These are phyloP conservation scores for Brettanomyces nanus DNA, from an alignment of 805 yeast species.

Conservation along the genomic window DNA sequence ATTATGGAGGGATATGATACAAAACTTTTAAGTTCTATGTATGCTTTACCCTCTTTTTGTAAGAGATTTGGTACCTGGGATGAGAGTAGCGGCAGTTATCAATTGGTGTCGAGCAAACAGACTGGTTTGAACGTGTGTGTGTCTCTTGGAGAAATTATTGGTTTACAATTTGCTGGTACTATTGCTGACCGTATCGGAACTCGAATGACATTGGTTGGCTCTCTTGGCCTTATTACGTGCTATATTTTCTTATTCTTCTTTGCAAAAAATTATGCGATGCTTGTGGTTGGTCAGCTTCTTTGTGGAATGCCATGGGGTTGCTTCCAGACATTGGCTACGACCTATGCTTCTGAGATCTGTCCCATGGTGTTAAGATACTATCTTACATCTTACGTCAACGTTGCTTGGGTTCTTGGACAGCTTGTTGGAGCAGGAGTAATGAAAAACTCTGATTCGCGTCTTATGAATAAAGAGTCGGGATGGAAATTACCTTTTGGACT, in stretches of 20 bases:
- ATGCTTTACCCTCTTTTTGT: background rate
- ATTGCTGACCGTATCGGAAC: background rate
- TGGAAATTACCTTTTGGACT: slow-evolving; percentile 44
- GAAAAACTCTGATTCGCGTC: background rate
- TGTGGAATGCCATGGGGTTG: slow-evolving; percentile 38
- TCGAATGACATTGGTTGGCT: background rate
- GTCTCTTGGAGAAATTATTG: background rate
- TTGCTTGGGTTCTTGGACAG: slow-evolving; percentile 52
- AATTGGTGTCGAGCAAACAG: background rate
- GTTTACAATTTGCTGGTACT: background rate
- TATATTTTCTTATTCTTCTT: background rate
- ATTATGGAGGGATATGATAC: slow-evolving; percentile 3
- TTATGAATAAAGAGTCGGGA: slow-evolving; percentile 8
- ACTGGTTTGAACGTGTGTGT: background rate
- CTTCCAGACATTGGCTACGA: slow-evolving; percentile 42
- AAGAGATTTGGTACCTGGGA: background rate
- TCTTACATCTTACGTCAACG: slow-evolving; percentile 40
- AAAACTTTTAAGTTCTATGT: background rate
- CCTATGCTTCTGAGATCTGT: slow-evolving; percentile 52
- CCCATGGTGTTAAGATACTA: slow-evolving; percentile 42
- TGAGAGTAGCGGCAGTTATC: background rate
- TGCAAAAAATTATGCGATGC: background rate
- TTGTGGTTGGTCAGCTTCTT: slow-evolving; percentile 25
- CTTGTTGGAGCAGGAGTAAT: slow-evolving; percentile 46
- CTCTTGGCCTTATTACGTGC: background rate